These are phyloP conservation scores for Aspergillus affinis DNA, from an alignment of 495 filamentous ascomycete species.

Conservation along the genomic window DNA sequence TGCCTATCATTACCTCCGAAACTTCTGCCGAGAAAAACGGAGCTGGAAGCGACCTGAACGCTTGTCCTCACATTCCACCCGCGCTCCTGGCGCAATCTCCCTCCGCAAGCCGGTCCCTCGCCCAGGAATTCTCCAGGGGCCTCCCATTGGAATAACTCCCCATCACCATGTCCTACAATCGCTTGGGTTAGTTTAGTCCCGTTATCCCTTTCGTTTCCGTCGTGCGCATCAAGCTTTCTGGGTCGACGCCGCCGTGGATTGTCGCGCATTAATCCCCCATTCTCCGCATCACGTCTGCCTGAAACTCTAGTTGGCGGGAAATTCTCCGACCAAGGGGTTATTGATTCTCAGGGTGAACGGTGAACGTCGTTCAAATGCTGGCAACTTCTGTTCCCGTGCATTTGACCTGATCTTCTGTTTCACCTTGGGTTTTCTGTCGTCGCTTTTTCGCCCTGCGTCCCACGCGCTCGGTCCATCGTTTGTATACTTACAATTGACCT, in stretches of 20 bases:
- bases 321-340: background rate
- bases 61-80: conserved; percentile 29
- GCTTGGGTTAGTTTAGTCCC: conserved; percentile 59
- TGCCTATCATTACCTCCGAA: conserved; percentile 26
- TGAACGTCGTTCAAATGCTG: background rate
- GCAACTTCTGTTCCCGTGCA: background rate
- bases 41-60: conserved; percentile 18
- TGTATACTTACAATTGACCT: conserved; percentile 14
- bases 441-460: background rate
- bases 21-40: conserved; percentile 30
- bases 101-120: conserved; percentile 15
- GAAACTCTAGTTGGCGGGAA: conserved; percentile 23
- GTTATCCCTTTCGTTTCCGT: conserved; percentile 18
- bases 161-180: conserved; percentile 60
- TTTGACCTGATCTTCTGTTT: background rate
- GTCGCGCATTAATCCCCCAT: conserved; percentile 18
- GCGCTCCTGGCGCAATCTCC: conserved; percentile 39
- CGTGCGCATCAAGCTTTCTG: conserved; percentile 4
- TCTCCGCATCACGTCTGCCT: conserved; percentile 24
- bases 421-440: conserved; percentile 1
- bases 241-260: conserved; percentile 17
- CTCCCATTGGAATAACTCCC: conserved; percentile 24
- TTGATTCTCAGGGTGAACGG: background rate
- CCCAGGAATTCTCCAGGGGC: conserved; percentile 25
- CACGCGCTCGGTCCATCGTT: background rate